Percentiles rank a stretch among this genome's conserved stretches.
Conservation (phyloP, 177 flowering plant genomes). For the Vitis hybrid region DNA sequence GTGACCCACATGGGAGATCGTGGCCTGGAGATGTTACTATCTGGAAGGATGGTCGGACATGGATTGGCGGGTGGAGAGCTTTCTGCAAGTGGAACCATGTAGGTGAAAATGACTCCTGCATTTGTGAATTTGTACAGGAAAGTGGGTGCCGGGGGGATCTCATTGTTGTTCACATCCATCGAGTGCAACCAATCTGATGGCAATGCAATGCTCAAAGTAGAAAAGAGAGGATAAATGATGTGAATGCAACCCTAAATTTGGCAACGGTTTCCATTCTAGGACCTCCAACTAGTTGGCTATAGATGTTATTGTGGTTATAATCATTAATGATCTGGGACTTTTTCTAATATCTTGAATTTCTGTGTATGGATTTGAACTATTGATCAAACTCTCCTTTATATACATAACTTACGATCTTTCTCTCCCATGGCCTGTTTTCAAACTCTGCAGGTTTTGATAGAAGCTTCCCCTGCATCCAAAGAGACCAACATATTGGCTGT, state of each 20-base stretch:
- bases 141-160: background rate
- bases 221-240: no score
- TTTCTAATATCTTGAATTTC: no score
- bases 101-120: conserved; percentile 11
- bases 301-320: no score
- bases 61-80: conserved; percentile 14
- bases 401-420: no score
- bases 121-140: conserved; percentile 17
- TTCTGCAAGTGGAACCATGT: conserved; percentile 13
- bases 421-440: no score
- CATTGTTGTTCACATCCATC: conserved; percentile 9
- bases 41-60: conserved; percentile 25
- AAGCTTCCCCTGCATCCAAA: no score
- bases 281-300: background rate
- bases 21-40: conserved; percentile 7
- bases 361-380: no score
- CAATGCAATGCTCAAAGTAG: no score
- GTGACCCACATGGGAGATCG: conserved; percentile 8
- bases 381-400: no score
- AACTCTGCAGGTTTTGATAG: no score
- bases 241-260: background rate
- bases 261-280: background rate
- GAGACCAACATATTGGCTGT: no score
- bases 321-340: no score
- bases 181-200: background rate